These are phyloP conservation scores for Oleoguttula mirabilis DNA, from an alignment of 495 filamentous ascomycete species.

Conservation along the genomic window DNA sequence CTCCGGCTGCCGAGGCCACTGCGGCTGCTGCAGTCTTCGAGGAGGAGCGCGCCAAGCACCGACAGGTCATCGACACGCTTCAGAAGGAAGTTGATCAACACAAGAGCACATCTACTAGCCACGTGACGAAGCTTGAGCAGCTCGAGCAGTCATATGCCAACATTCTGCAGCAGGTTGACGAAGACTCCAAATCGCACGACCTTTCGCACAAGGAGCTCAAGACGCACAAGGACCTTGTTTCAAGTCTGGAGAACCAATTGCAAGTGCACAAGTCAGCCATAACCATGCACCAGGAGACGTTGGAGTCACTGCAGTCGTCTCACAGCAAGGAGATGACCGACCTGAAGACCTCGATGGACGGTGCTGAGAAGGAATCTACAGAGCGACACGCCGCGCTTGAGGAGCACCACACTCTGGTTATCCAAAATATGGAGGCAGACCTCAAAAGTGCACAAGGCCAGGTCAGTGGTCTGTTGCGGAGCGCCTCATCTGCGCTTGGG, in stretches of 20 bases:
- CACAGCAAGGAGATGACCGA: slow-evolving; percentile 43
- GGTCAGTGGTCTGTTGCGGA: slow-evolving; percentile 46
- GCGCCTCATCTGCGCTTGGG: slow-evolving; percentile 39
- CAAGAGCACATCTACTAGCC: slow-evolving; percentile 42
- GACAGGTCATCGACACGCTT: slow-evolving; percentile 52
- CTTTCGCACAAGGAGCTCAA: slow-evolving; percentile 33
- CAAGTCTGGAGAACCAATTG: slow-evolving; percentile 34
- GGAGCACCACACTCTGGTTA: slow-evolving; percentile 42
- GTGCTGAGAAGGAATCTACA: slow-evolving; percentile 36
- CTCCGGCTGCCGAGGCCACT: slow-evolving; percentile 26
- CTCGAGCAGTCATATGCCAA: slow-evolving; percentile 36
- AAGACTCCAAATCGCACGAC: slow-evolving; percentile 35
- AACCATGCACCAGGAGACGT: slow-evolving; percentile 40
- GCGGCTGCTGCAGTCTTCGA: slow-evolving; percentile 33
- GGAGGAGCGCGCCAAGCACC: slow-evolving; percentile 45
- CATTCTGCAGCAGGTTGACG: slow-evolving; percentile 37
- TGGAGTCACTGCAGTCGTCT: slow-evolving; percentile 42
- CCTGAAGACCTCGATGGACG: slow-evolving; percentile 33
- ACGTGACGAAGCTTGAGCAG: slow-evolving; percentile 33
- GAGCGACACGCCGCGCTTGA: slow-evolving; percentile 25
- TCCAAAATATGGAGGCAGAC: slow-evolving; percentile 53
- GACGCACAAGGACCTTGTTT: slow-evolving; percentile 33
- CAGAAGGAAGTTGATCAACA: slow-evolving; percentile 69
- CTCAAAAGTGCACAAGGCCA: slow-evolving; percentile 59
- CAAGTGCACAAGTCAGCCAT: slow-evolving; percentile 43